Base-by-base conservation (phyloP, 371 early-diverging fungal species). In the Homolaphlyctis polyrhiza region DNA sequence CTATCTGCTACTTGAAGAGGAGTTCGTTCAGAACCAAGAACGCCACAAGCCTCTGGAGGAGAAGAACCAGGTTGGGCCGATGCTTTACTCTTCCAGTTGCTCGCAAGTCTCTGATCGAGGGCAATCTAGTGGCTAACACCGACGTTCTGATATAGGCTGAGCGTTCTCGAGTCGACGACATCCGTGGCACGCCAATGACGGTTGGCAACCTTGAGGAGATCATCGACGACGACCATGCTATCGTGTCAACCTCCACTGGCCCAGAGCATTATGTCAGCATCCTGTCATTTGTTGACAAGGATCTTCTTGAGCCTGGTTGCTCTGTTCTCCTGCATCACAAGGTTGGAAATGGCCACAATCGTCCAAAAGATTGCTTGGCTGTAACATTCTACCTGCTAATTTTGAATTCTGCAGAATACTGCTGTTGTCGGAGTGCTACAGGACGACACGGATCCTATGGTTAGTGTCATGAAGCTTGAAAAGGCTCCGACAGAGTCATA, bases 201-300 rank as follows among this genome's bases (percentile, higher is more conserved):
- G 93, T 99, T 6, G 99, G 99, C 23, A 92, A 93, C 1, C 83
- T 99, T 57, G 99, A 99, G 77, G 99, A 99, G 76, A 98, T 99
- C 67, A 95, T 99, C 75, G 99, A 99, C 74, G 99, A 99, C 70
- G 93, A 99, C 76, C 99, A 99, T 74, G 99, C 98, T 43, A 99
- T 99, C 73, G 95, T 99, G 11, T 94, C 96, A 45, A 89, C 95
- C 14, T 84, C 93, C 32, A 86, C 93, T 28, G 99, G 99, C 23
- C 97, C 98, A 1, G 99, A 99, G 71, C 98, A 94, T 80, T 99
- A 99, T 69, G 99, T 99, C 28, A 89, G 88, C 67, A 95, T 99
- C 62, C 87, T 99, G 79, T 94, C 95, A 30, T 99, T 99, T 78
- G 99, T 99, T 0, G 99, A 99, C 78, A 97, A 97, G 80, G 99